Evolutionary conservation across 495 filamentous ascomycete genomes (phyloP).

Genomic region (Aspergillus leporis): DNA sequence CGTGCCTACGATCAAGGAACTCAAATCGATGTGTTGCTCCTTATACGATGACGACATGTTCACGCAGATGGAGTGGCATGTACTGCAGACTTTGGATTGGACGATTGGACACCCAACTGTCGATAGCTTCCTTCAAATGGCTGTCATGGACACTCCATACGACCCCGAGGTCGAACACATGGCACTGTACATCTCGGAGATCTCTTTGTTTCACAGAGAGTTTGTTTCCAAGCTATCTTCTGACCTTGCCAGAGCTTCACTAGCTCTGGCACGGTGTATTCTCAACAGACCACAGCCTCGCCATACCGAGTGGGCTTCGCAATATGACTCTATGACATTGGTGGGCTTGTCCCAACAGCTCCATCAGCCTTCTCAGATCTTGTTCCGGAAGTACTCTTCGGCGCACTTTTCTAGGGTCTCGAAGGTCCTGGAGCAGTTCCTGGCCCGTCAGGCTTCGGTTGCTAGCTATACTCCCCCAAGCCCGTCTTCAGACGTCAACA

Average conservation of each 20-base stretch:
- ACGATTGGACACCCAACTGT: constrained; percentile 93
- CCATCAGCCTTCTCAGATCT: constrained; percentile 80
- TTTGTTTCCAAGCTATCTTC: constrained; percentile 90
- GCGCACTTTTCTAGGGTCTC: constrained; percentile 81
- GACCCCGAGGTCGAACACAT: constrained; percentile 92
- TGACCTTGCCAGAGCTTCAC: constrained; percentile 81
- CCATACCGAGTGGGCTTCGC: constrained; percentile 75
- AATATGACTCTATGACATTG: constrained; percentile 78
- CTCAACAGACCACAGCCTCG: constrained; percentile 74
- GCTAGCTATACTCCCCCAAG: constrained; percentile 68
- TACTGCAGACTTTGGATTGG: constrained; percentile 97
- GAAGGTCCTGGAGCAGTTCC: constrained; percentile 78
- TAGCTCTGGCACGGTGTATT: constrained; percentile 85
- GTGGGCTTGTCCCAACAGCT: constrained; percentile 81
- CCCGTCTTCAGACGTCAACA: constrained; percentile 61
- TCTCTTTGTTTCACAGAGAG: constrained; percentile 92
- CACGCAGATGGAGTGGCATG: constrained; percentile 99
- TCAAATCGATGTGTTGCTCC: constrained; percentile 98
- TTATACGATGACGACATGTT: constrained; percentile 99
- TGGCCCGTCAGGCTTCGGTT: constrained; percentile 77
- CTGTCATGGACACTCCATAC: constrained; percentile 60
- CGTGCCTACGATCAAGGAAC: constrained; percentile 90
- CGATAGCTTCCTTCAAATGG: constrained; percentile 83
- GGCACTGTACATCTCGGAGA: constrained; percentile 90
- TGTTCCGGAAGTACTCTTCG: constrained; percentile 85